Conservation (phyloP, 1,284 basidiomycete species). For the Stereum hirsutum region DNA sequence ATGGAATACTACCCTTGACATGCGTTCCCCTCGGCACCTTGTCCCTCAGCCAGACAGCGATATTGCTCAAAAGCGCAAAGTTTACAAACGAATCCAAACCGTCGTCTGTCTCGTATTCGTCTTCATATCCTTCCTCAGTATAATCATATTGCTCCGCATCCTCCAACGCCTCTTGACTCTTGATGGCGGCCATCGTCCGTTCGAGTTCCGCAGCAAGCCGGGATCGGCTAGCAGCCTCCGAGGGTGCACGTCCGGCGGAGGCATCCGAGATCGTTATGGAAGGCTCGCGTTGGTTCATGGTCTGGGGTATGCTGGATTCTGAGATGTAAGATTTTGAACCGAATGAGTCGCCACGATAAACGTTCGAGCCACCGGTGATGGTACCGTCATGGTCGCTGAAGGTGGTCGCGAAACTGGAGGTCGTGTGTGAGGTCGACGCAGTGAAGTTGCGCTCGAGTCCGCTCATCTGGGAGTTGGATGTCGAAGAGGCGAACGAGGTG, state of each 20-base stretch:
- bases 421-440: slow-evolving; percentile 8
- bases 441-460: slow-evolving; percentile 11
- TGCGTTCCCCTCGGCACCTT: slow-evolving; percentile 80
- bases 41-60: slow-evolving; percentile 83
- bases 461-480: slow-evolving; percentile 5
- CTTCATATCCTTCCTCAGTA: slow-evolving; percentile 50
- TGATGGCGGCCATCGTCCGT: slow-evolving; percentile 31
- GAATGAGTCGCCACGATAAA: slow-evolving; percentile 7
- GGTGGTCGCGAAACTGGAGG: slow-evolving; percentile 5
- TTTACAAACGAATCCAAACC: slow-evolving; percentile 80
- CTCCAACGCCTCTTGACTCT: slow-evolving; percentile 25
- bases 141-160: slow-evolving; percentile 34
- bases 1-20: slow-evolving; percentile 85
- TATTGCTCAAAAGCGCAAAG: slow-evolving; percentile 78
- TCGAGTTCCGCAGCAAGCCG: slow-evolving; percentile 14
- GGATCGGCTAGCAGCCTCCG: slow-evolving; percentile 10
- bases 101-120: slow-evolving; percentile 56
- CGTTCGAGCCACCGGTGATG: not conserved
- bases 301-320: not conserved
- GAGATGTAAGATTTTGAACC: slow-evolving; percentile 4
- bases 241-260: slow-evolving; percentile 1
- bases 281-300: slow-evolving; percentile 5
- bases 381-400: slow-evolving; percentile 4
- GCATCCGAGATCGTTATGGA: slow-evolving; percentile 5
- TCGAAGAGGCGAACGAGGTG: slow-evolving; percentile 9